Conservation (phyloP, 495 filamentous ascomycete genomes). For the Daldinia decipiens region DNA sequence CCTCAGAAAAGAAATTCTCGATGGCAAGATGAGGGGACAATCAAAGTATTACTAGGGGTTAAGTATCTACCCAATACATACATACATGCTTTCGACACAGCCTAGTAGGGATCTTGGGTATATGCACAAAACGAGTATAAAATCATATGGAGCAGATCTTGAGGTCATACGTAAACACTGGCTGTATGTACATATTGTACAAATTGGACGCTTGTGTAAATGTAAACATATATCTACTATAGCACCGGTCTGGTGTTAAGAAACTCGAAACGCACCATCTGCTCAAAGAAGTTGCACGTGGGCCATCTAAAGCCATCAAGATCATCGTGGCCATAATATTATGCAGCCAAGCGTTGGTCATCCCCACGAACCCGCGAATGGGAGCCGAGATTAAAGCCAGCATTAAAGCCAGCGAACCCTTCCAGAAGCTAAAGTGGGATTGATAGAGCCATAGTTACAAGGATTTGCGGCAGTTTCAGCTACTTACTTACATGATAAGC, state of each 20-base stretch:
- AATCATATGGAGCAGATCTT: too few species aligned
- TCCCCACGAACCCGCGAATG: slow-evolving; percentile 34
- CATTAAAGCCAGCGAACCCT: slow-evolving; percentile 34
- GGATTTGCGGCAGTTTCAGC: slow-evolving; percentile 28
- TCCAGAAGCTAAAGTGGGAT: slow-evolving; percentile 33
- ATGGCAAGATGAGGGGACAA: not conserved
- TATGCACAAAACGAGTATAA: too few species aligned
- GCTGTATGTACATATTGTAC: too few species aligned
- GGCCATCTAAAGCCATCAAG: slow-evolving; percentile 23
- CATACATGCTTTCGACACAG: not conserved
- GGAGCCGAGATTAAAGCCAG: slow-evolving; percentile 30
- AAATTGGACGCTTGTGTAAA: too few species aligned
- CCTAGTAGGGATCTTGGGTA: not conserved
- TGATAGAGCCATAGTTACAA: slow-evolving; percentile 7
- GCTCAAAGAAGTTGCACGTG: slow-evolving; percentile 29
- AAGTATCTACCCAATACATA: not conserved
- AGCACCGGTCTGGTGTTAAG: not conserved
- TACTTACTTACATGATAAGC: slow-evolving; percentile 16
- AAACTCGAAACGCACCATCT: slow-evolving; percentile 6
- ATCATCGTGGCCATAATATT: slow-evolving; percentile 28
- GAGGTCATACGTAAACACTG: too few species aligned
- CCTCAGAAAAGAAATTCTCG: not conserved
- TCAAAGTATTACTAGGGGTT: not conserved
- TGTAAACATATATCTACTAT: not conserved
- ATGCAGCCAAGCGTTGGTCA: slow-evolving; percentile 24